phyloP scores from a whole-genome alignment of 2,329 filamentous ascomycete species.

The Byssoonygena ceratinophila region DNA sequence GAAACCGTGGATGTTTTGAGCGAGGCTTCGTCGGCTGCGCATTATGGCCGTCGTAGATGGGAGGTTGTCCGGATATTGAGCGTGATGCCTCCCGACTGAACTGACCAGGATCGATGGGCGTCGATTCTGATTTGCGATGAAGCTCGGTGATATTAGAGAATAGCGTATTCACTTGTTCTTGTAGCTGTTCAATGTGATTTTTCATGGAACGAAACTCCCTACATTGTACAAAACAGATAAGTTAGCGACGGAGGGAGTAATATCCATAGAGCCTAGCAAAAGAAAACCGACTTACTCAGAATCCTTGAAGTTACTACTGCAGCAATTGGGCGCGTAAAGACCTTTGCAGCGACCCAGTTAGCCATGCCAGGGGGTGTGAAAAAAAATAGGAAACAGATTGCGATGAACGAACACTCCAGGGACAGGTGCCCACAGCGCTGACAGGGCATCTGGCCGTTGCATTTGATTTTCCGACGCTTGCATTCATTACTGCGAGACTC shows the following conservation, averaged over 20 bases:
- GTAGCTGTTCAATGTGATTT: slow-evolving; percentile 59
- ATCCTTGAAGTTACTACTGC: slow-evolving; percentile 73
- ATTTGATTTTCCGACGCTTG: slow-evolving; percentile 58
- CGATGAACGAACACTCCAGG: slow-evolving; percentile 42
- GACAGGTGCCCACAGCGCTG: slow-evolving; percentile 55
- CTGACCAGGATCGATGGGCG: slow-evolving; percentile 24
- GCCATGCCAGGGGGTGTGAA: neutral
- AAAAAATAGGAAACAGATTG: slow-evolving; percentile 3
- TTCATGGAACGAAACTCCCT: slow-evolving; percentile 75
- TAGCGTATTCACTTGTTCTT: slow-evolving; percentile 73
- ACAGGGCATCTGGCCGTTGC: slow-evolving; percentile 55
- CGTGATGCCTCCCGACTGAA: slow-evolving; percentile 34
- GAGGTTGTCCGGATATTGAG: slow-evolving; percentile 22
- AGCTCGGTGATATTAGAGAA: slow-evolving; percentile 61
- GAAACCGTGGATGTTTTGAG: slow-evolving; percentile 55
- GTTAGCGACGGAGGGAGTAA: neutral
- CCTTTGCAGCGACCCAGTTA: slow-evolving; percentile 25
- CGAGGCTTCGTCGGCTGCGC: slow-evolving; percentile 40
- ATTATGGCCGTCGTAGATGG: slow-evolving; percentile 19
- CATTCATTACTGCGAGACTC: slow-evolving; percentile 46
- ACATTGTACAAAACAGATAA: neutral
- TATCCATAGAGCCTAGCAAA: neutral
- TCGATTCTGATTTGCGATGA: slow-evolving; percentile 39
- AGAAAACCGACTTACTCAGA: slow-evolving; percentile 50
- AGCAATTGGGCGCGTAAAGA: slow-evolving; percentile 57